These are phyloP conservation scores for Ceratocystis huliohia DNA, from an alignment of 2,329 filamentous ascomycete species.

Conservation along the genomic window DNA sequence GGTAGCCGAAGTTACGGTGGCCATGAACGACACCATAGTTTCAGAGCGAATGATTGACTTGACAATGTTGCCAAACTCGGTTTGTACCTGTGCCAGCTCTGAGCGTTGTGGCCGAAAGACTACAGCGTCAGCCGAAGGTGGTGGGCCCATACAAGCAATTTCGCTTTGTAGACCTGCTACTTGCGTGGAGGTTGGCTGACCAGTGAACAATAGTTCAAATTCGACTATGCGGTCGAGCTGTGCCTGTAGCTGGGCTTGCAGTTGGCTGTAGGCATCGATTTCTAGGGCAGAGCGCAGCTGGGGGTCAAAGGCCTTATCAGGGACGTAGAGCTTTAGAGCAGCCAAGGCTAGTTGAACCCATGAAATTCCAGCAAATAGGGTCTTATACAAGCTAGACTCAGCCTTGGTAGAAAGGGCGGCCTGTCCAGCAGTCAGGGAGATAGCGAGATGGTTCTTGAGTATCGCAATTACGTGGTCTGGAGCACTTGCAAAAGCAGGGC, in stretches of 20 bases:
- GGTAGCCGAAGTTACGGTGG: constrained; percentile 6
- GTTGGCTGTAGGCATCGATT: constrained; percentile 42
- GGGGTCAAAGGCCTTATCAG: constrained; percentile 77
- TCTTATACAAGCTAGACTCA: constrained; percentile 24
- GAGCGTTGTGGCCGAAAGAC: constrained; percentile 61
- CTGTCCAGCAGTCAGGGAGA: constrained; percentile 34
- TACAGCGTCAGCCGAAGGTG: constrained; percentile 49
- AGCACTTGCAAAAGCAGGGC: background rate
- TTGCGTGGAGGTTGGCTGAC: constrained; percentile 54
- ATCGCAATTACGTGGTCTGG: constrained; percentile 24
- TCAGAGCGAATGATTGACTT: constrained; percentile 45
- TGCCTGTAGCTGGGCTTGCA: constrained; percentile 41
- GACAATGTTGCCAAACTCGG: constrained; percentile 68
- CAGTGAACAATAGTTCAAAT: constrained; percentile 57
- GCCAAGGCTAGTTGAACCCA: constrained; percentile 68
- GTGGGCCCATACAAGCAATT: constrained; percentile 49
- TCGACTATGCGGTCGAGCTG: constrained; percentile 47
- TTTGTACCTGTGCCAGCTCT: constrained; percentile 59
- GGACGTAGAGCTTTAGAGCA: constrained; percentile 67
- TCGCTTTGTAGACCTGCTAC: constrained; percentile 51
- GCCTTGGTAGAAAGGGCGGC: constrained; percentile 26
- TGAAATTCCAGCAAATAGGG: constrained; percentile 38
- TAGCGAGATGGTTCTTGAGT: constrained; percentile 34
- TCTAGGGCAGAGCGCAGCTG: constrained; percentile 54
- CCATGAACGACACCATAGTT: constrained; percentile 23